Base-by-base conservation (phyloP, 148 eudicot genomes). In the Cornus suecica region DNA sequence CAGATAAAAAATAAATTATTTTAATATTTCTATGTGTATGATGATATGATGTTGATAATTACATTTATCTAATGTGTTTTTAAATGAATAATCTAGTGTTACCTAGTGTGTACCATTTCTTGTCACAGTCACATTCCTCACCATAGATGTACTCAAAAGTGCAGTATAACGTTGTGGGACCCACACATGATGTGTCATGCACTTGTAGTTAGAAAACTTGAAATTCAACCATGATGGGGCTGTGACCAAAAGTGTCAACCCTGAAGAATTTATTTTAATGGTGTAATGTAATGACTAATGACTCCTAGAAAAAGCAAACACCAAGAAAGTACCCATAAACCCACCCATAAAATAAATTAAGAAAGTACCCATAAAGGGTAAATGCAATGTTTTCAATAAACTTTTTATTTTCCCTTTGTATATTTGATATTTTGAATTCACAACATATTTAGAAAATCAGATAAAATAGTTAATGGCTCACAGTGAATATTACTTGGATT, bases 21-120 rank as follows among this genome's bases (percentile, higher is more conserved):
- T 14, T 60, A 65, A 25, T 70, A 25, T 67, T 31, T 28, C 67
- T 58, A n/a, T 26, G 25, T 23, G 51, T 65, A 66, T 71, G 79
- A 67, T 82, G 84, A 37, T 66, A 66, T 80, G 77, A 71, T 78
- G 80, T 72, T 71, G 84, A 84, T 78, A 67, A 77, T 69, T 66
- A 70, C 37, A 66, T 80, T 51, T 82, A n/a, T 71, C 27, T 48
- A 6, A 24, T 15, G 56, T 22, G 68, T 34, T 18, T 72, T 56
- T 45, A 65, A 71, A 31, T 56, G 68, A 29, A 24, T 58, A 5
- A 5, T 68, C 56, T 75, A 72, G 65, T 41, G 54, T 76, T 75
- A 81, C 77, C 20, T 2, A 15, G 68, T 5, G 37, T 75, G 75
- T 5, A 29, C 18, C 22, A 63, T 63, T 81, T 70, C 65, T 45